A percentile compares a stretch with the other conserved stretches of the same genome.
Evolutionary conservation across 192 early-diverging fungal genomes (phyloP).

Genomic region (Rhizophagus prolifer): DNA sequence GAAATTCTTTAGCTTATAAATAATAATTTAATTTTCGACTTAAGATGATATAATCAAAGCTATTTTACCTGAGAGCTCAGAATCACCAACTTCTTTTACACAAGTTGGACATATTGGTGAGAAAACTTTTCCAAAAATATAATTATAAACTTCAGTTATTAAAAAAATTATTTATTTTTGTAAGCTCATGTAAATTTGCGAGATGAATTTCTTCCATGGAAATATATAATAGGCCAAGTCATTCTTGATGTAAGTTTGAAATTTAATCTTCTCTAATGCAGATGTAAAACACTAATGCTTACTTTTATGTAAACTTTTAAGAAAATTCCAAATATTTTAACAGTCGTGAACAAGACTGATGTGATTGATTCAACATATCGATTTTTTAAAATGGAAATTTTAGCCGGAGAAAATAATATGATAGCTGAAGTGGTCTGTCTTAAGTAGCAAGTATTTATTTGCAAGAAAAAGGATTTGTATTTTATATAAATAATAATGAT

Average conservation of each 20-base stretch:
- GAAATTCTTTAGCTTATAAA: neutral
- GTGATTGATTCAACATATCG: constrained; percentile 94
- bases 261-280: neutral
- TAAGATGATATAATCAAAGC: constrained; percentile 88
- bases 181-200: constrained; percentile 94
- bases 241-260: constrained; percentile 76
- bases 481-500: neutral
- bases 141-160: neutral
- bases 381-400: constrained; percentile 95
- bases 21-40: neutral
- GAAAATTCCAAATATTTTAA: constrained; percentile 86
- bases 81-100: constrained; percentile 85
- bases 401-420: constrained; percentile 87
- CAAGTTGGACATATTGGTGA: constrained; percentile 89
- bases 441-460: constrained; percentile 26
- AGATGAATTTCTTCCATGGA: constrained; percentile 87
- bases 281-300: neutral
- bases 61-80: constrained; percentile 76
- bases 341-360: constrained; percentile 97
- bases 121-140: neutral
- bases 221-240: constrained; percentile 89
- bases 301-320: constrained; percentile 33
- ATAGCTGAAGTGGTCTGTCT: constrained; percentile 75
- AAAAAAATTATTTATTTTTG: neutral
- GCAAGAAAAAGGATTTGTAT: too few relatives aligned